phyloP scores from a whole-genome alignment of 306 rosid genomes.

The Acacia crassicarpa region DNA sequence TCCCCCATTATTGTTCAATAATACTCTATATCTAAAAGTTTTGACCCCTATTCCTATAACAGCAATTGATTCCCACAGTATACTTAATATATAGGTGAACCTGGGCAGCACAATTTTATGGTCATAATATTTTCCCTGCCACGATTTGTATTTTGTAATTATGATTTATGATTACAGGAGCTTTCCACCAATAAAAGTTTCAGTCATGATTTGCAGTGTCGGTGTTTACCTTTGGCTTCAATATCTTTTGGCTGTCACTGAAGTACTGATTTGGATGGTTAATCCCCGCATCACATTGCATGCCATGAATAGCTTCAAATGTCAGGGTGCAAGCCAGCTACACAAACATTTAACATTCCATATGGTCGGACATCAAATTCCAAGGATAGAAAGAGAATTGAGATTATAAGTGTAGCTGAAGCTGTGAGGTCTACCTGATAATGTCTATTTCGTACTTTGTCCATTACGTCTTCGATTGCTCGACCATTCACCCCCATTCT shows the following conservation, averaged over 20 bases:
- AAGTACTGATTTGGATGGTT: constrained; percentile 98
- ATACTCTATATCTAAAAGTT: background rate
- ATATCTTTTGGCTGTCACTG: constrained; percentile 71
- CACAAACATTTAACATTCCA: constrained; percentile 30
- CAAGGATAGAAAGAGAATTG: constrained; percentile 24
- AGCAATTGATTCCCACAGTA: background rate
- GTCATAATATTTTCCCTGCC: constrained; percentile 15
- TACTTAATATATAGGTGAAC: background rate
- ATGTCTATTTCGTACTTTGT: constrained; percentile 84
- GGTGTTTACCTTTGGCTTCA: constrained; percentile 57
- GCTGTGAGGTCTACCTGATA: constrained; percentile 78
- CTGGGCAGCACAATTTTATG: background rate
- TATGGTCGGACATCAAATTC: constrained; percentile 31
- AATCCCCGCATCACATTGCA: constrained; percentile 81
- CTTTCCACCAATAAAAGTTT: constrained; percentile 1
- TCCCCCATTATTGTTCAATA: background rate
- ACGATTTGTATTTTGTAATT: background rate
- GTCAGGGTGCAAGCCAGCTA: constrained; percentile 96
- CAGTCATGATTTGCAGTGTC: constrained; percentile 10
- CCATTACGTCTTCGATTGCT: constrained; percentile 72
- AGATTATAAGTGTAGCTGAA: constrained; percentile 22
- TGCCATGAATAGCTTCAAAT: constrained; percentile 80
- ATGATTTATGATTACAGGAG: constrained; percentile 7
- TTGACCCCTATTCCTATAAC: background rate
- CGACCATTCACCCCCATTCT: constrained; percentile 80